Evolutionary conservation across 2,329 filamentous ascomycete species (phyloP).

Genomic region (Paecilomyces dactylethromorphus): DNA sequence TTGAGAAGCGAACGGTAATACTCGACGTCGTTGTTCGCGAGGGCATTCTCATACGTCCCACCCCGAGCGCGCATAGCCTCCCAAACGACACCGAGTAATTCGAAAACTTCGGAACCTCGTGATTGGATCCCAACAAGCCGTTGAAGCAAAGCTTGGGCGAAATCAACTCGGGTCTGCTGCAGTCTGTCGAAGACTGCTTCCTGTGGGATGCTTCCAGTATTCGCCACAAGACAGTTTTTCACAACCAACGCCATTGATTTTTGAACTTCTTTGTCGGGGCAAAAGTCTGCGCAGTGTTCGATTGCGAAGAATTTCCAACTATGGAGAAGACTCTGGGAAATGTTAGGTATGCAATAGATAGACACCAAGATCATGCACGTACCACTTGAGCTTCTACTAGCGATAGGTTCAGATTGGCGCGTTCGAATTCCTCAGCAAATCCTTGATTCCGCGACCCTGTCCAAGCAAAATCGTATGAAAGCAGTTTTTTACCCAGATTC

Average conservation of each 20-base stretch:
- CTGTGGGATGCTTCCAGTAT: constrained; percentile 64
- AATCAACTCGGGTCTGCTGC: constrained; percentile 67
- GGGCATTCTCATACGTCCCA: constrained; percentile 53
- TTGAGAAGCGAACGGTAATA: constrained; percentile 83
- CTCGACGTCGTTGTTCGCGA: constrained; percentile 50
- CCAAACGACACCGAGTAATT: constrained; percentile 55
- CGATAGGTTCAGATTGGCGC: constrained; percentile 84
- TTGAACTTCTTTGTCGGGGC: constrained; percentile 51
- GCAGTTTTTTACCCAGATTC: constrained; percentile 65
- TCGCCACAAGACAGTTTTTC: constrained; percentile 70
- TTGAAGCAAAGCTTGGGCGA: constrained; percentile 77
- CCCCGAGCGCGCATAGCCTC: constrained; percentile 50
- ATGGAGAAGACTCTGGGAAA: constrained; percentile 63
- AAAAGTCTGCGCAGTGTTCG: constrained; percentile 66
- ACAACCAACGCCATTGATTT: constrained; percentile 68
- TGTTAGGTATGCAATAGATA: constrained; percentile 19
- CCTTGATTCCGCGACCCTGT: constrained; percentile 59
- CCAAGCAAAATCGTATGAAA: constrained; percentile 76
- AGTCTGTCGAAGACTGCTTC: constrained; percentile 78
- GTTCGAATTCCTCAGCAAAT: constrained; percentile 74
- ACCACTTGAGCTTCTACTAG: constrained; percentile 87
- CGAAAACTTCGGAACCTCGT: constrained; percentile 45
- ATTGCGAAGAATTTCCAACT: constrained; percentile 85
- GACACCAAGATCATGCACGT: constrained; percentile 27
- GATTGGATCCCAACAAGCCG: constrained; percentile 58